A percentile compares a stretch with the other conserved stretches of the same genome.
Evolutionary conservation across 345 rosid genomes (phyloP).

Genomic region (Syzygium grande): DNA sequence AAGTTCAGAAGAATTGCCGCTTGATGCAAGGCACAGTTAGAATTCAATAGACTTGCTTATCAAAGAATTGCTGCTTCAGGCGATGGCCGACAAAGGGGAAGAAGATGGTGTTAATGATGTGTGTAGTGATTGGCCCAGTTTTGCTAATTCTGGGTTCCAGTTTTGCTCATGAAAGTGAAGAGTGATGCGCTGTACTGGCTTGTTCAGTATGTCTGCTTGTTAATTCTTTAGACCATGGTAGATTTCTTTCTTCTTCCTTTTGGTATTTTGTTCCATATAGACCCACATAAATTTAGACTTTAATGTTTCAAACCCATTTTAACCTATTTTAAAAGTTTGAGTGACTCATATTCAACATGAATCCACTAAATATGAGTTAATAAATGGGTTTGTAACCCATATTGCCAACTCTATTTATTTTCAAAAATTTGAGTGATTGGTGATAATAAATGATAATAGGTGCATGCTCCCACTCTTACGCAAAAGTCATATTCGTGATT

Average conservation of each 20-base stretch:
- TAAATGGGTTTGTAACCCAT: no score
- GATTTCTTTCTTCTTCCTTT: neutral
- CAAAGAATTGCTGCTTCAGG: neutral
- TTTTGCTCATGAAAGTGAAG: no score
- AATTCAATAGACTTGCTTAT: neutral
- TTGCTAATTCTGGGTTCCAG: neutral
- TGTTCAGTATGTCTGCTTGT: no score
- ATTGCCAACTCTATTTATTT: no score
- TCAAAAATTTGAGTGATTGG: neutral
- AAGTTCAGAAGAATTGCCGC: conserved; percentile 41
- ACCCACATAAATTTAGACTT: no score
- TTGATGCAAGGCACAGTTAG: neutral
- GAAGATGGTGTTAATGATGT: neutral
- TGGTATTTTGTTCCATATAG: neutral
- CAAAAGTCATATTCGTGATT: neutral
- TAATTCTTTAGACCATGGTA: neutral
- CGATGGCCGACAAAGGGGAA: neutral
- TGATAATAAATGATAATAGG: neutral
- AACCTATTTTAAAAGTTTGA: no score
- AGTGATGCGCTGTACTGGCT: neutral
- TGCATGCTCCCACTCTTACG: neutral
- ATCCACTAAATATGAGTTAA: no score
- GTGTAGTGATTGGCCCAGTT: neutral
- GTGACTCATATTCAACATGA: no score
- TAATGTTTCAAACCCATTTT: no score